Evolutionary conservation across 2,329 filamentous ascomycete species (phyloP).

Genomic region (Xylariaceae sp.): DNA sequence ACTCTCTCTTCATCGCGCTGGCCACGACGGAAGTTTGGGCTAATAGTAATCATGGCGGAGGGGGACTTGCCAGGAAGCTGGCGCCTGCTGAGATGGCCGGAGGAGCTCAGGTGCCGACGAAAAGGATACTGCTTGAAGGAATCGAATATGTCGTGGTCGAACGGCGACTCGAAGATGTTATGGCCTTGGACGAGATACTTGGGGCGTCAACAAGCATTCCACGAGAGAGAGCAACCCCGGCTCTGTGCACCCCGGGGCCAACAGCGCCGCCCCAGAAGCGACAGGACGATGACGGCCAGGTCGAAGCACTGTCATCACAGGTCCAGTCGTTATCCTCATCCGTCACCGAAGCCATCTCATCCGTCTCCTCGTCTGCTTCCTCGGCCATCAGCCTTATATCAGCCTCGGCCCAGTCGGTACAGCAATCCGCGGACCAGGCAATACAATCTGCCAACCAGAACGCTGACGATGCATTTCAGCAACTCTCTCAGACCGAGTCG

Average conservation of each 20-base stretch:
- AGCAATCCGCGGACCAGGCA: slow-evolving; percentile 23
- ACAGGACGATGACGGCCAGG: slow-evolving; percentile 22
- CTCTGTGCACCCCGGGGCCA: slow-evolving; percentile 14
- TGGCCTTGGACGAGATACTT: slow-evolving; percentile 11
- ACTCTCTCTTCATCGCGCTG: slow-evolving; percentile 21
- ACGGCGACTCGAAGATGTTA: slow-evolving; percentile 8
- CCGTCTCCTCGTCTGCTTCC: slow-evolving; percentile 22
- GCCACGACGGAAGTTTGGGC: slow-evolving; percentile 19
- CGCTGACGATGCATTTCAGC: slow-evolving; percentile 21
- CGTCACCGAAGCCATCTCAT: slow-evolving; percentile 21
- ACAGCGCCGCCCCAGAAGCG: slow-evolving; percentile 18
- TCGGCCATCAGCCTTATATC: slow-evolving; percentile 20
- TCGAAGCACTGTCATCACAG: slow-evolving; percentile 23
- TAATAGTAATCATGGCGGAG: slow-evolving; percentile 9
- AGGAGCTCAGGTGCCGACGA: not conserved
- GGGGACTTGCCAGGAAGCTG: not conserved
- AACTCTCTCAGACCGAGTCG: slow-evolving; percentile 22
- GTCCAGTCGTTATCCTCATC: slow-evolving; percentile 22
- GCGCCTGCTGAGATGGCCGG: not conserved
- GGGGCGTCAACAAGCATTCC: slow-evolving; percentile 8
- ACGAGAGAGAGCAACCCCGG: slow-evolving; percentile 13
- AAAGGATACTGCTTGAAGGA: slow-evolving; percentile 12
- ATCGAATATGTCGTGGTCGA: slow-evolving; percentile 11
- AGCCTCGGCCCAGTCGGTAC: slow-evolving; percentile 21
- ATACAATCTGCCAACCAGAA: slow-evolving; percentile 19